Conservation (phyloP, 305 asterid species). For the Plantago coronopus region DNA sequence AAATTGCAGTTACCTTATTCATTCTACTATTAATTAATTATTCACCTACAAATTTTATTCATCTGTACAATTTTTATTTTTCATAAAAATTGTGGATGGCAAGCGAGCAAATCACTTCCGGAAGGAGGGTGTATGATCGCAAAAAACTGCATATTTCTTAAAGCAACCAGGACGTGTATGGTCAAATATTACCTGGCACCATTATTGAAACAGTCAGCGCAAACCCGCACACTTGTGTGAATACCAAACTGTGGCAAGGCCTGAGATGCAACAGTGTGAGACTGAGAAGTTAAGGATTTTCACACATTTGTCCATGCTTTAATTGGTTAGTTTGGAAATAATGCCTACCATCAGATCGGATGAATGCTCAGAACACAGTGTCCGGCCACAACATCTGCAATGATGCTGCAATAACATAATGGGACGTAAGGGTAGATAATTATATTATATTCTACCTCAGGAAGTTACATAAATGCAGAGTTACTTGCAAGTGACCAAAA, state of each 20-base stretch:
- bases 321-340: conserved; percentile 6
- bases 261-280: conserved; percentile 39
- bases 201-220: conserved; percentile 80
- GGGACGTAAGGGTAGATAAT: neutral
- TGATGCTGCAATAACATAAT: conserved; percentile 62
- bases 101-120: too few relatives aligned
- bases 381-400: conserved; percentile 91
- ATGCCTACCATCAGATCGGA: conserved; percentile 68
- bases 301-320: conserved; percentile 9
- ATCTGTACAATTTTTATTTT: too few relatives aligned
- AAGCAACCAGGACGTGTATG: neutral
- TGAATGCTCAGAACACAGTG: conserved; percentile 86
- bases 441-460: too few relatives aligned
- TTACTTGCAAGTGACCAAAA: conserved; percentile 2
- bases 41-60: too few relatives aligned
- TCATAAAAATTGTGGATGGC: too few relatives aligned
- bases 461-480: too few relatives aligned
- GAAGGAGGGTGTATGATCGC: too few relatives aligned
- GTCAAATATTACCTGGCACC: conserved; percentile 56
- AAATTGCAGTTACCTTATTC: too few relatives aligned
- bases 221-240: conserved; percentile 75
- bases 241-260: conserved; percentile 88
- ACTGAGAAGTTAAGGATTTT: conserved; percentile 3
- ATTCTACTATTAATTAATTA: too few relatives aligned
- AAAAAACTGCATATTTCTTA: neutral